phyloP scores from a whole-genome alignment of 371 early-diverging fungal species.

The Lichtheimia corymbifera region DNA sequence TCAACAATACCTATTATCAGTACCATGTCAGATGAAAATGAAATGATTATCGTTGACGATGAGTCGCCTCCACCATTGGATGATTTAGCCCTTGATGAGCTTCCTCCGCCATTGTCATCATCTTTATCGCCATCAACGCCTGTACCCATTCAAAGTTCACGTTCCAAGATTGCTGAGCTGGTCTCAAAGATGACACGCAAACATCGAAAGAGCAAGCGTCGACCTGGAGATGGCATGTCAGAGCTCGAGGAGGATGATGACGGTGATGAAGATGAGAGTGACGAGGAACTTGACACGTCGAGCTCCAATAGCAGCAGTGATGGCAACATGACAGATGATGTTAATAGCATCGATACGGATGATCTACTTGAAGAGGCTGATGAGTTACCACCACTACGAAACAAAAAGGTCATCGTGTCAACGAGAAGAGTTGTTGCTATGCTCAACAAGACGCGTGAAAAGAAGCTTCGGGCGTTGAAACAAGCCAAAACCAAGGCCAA shows the following conservation, averaged over 20 bases:
- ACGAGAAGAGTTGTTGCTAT: constrained; percentile 1
- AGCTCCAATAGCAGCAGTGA: neutral
- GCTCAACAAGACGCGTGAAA: too few species aligned
- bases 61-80: constrained; percentile 15
- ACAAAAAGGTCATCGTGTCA: constrained; percentile 8
- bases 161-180: constrained; percentile 7
- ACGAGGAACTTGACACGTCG: constrained; percentile 13
- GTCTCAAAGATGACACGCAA: constrained; percentile 13
- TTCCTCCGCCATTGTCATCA: neutral
- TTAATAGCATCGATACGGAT: constrained; percentile 21
- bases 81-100: constrained; percentile 5
- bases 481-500: too few species aligned
- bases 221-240: constrained; percentile 10
- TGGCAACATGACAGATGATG: constrained; percentile 10
- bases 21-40: constrained; percentile 31
- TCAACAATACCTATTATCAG: neutral
- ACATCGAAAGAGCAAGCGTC: constrained; percentile 7
- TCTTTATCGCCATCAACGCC: neutral
- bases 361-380: constrained; percentile 17
- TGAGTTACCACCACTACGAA: constrained; percentile 10
- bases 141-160: neutral
- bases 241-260: constrained; percentile 4
- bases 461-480: too few species aligned
- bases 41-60: constrained; percentile 22
- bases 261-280: constrained; percentile 9